Evolutionary conservation across 768 basidiomycete genomes (phyloP).

Genomic region (Cyathus striatus): DNA sequence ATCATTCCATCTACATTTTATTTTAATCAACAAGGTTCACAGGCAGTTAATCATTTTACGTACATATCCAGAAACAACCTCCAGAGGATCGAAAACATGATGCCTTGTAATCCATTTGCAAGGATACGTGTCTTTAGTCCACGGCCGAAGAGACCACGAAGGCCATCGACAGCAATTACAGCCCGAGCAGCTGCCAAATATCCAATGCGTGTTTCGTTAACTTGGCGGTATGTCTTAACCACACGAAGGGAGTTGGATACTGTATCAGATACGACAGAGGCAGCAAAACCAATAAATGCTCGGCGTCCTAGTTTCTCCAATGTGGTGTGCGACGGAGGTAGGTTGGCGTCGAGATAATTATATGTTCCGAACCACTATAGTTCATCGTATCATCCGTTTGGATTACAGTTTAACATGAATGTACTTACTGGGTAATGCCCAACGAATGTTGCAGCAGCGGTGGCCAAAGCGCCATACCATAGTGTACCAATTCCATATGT

Average conservation of each 20-base stretch:
- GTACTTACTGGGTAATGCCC: constrained; percentile 77
- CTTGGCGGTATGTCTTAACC: constrained; percentile 94
- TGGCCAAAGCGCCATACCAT: constrained; percentile 91
- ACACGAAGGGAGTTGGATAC: constrained; percentile 87
- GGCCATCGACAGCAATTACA: constrained; percentile 72
- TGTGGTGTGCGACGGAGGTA: constrained; percentile 52
- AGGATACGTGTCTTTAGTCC: constrained; percentile 87
- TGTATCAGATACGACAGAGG: constrained; percentile 82
- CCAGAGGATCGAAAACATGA: constrained; percentile 93
- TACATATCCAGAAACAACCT: constrained; percentile 85
- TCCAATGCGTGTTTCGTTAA: constrained; percentile 73
- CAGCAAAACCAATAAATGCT: constrained; percentile 87
- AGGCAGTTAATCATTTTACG: constrained; percentile 22
- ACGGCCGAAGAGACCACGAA: constrained; percentile 78
- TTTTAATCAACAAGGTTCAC: neutral
- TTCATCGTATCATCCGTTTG: neutral
- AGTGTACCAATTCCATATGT: constrained; percentile 71
- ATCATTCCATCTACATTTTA: constrained; percentile 15
- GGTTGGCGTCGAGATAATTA: constrained; percentile 65
- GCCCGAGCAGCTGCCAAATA: constrained; percentile 75
- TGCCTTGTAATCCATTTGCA: constrained; percentile 86
- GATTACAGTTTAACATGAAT: neutral
- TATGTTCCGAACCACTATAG: constrained; percentile 80
- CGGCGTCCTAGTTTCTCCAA: constrained; percentile 66
- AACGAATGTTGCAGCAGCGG: constrained; percentile 90